Base-by-base conservation (phyloP, 2,329 filamentous ascomycete species). In the Diaporthe ilicicola region DNA sequence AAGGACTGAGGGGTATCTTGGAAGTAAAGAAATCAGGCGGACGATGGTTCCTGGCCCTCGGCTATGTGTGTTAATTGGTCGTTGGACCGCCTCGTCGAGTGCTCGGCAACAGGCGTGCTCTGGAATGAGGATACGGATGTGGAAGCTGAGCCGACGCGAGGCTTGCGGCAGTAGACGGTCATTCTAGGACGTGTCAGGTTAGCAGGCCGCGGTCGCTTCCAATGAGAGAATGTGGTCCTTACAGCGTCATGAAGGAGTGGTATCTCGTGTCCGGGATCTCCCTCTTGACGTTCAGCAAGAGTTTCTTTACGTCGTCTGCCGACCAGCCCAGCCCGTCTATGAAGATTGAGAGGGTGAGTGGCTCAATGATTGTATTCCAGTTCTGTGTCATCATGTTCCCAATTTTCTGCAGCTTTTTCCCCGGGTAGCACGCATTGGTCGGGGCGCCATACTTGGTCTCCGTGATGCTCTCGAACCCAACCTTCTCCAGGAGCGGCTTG, bases 191-290 rank as follows among this genome's bases (percentile, higher is more conserved):
- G 44, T 50, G 29, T 37, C 32, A 4, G 53, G 66, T 68, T 50
- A 68, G 66, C 65, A 59, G 29, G 32, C 37, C 39, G 17, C 12
- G 22, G 44, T 51, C 27, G 27, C 42, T 39, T 50, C 32, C 39
- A 34, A 17, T 5, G 8, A 8, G 29, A 27, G 15, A 19, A 4
- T 15, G 12, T 22, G 4, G 53, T 32, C 6, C 77, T 74, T 71
- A 79, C 77, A 79, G 51, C 12, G 77, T 78, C 71, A 77, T 76
- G 56, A 75, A 79, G 5, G 76, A 77, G 48, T 79, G 77, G 29
- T 77, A 76, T 27, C 72, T 73, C 39, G 76, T 74, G 59, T 79
- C 75, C 34, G 72, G 75, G n/a, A 76, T 74, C 48, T 78, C 76
- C 61, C 73, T 75, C 50, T 74, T 74, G 34, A 76, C 74, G 19